phyloP scores from a whole-genome alignment of 73 alveolate species.

The Effrenium voratum region DNA sequence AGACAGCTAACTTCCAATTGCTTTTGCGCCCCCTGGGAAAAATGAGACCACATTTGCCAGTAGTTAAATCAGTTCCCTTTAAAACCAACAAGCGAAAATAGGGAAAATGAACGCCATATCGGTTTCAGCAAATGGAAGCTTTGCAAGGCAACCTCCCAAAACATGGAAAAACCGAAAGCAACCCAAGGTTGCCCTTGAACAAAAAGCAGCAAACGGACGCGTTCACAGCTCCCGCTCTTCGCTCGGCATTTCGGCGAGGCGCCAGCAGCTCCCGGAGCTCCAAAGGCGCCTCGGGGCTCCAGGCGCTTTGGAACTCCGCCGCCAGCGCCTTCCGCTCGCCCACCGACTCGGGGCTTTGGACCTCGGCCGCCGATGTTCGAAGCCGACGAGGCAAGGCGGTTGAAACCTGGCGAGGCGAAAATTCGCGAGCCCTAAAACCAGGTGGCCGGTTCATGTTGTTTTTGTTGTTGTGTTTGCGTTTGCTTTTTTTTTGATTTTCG shows the following conservation, averaged over 20 bases:
- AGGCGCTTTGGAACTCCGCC: conserved; percentile 14
- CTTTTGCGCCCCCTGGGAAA: too few species aligned
- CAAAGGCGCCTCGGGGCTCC: conserved; percentile 67
- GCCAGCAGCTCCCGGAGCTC: conserved; percentile 60
- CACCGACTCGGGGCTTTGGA: not conserved
- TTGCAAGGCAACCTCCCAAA: not conserved
- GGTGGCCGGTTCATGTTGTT: not conserved
- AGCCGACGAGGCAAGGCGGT: too few species aligned
- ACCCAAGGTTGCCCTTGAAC: not conserved
- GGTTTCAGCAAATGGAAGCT: too few species aligned
- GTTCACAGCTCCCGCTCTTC: not conserved
- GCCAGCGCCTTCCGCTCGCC: not conserved
- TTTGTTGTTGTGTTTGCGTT: not conserved
- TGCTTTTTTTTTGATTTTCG: not conserved
- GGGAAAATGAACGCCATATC: not conserved
- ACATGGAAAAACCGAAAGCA: not conserved
- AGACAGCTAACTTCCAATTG: too few species aligned
- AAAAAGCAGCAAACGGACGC: not conserved
- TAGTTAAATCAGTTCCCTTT: not conserved
- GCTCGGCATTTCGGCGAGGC: not conserved
- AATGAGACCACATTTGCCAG: too few species aligned
- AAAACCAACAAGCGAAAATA: not conserved
- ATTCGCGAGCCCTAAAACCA: not conserved
- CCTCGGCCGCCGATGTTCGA: too few species aligned
- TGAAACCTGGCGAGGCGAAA: not conserved